Conservation (phyloP, 805 yeast species). For the Pichia nanzhaoensis region DNA sequence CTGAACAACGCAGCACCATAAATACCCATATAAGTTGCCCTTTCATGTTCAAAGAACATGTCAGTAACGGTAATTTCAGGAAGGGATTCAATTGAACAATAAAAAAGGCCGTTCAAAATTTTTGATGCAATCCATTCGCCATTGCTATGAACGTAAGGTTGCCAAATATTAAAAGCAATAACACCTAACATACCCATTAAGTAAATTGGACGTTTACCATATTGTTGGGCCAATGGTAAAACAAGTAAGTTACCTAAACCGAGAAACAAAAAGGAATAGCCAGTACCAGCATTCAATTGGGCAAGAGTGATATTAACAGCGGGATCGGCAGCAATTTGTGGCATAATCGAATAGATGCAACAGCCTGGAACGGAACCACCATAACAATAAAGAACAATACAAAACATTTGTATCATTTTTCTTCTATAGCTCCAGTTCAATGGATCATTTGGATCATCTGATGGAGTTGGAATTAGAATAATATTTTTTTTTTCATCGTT, state of each 20-base stretch:
- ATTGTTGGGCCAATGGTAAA: slow-evolving; percentile 34
- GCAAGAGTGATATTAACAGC: slow-evolving; percentile 21
- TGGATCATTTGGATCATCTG: slow-evolving; percentile 65
- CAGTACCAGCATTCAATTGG: slow-evolving; percentile 34
- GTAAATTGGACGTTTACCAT: slow-evolving; percentile 34
- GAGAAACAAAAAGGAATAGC: slow-evolving; percentile 35
- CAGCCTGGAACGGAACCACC: slow-evolving; percentile 25
- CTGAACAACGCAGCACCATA: slow-evolving; percentile 49
- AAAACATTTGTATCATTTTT: slow-evolving; percentile 40
- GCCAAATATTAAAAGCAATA: slow-evolving; percentile 29
- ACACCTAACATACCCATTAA: slow-evolving; percentile 28
- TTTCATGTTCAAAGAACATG: slow-evolving; percentile 45
- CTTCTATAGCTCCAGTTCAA: slow-evolving; percentile 51
- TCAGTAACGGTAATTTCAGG: slow-evolving; percentile 45
- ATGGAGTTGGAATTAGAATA: slow-evolving; percentile 59
- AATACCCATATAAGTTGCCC: slow-evolving; percentile 41
- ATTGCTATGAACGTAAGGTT: slow-evolving; percentile 27
- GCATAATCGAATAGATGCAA: slow-evolving; percentile 19
- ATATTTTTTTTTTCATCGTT: slow-evolving; percentile 26
- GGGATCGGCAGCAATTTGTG: slow-evolving; percentile 26
- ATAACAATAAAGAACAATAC: slow-evolving; percentile 34
- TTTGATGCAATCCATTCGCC: slow-evolving; percentile 30
- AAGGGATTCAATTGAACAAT: slow-evolving; percentile 39
- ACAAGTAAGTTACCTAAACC: slow-evolving; percentile 34
- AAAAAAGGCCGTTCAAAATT: slow-evolving; percentile 28